Percentiles rank a stretch among this genome's conserved stretches.
phyloP scores from a whole-genome alignment of 768 basidiomycete species.

The Suillus americanus region DNA sequence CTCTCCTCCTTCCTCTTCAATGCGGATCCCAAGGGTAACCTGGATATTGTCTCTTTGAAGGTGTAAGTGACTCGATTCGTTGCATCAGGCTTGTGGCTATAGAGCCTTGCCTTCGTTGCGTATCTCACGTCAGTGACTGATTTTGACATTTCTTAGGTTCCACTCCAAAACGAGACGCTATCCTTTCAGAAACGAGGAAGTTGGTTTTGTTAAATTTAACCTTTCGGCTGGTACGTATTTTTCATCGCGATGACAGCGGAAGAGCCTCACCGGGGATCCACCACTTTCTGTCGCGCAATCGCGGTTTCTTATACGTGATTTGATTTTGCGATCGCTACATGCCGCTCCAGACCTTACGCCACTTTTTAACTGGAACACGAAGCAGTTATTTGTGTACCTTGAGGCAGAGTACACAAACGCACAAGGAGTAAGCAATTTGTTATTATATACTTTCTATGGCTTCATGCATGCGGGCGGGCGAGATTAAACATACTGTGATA shows the following conservation, averaged over 20 bases:
- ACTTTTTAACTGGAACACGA: conserved; percentile 96
- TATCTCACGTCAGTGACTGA: conserved; percentile 15
- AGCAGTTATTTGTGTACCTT: conserved; percentile 87
- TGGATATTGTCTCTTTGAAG: conserved; percentile 67
- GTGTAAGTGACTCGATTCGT: conserved; percentile 52
- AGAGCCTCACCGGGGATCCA: conserved; percentile 23
- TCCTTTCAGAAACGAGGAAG: conserved; percentile 64
- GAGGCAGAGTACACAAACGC: conserved; percentile 79
- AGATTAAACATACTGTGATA: not conserved
- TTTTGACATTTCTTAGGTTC: conserved; percentile 33
- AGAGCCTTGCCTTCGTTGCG: conserved; percentile 10
- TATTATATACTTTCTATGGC: not conserved
- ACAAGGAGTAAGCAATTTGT: conserved; percentile 57
- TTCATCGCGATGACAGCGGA: conserved; percentile 25
- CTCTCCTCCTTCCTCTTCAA: conserved; percentile 70
- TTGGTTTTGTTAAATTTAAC: conserved; percentile 81
- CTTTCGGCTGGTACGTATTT: conserved; percentile 65
- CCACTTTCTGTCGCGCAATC: conserved; percentile 5
- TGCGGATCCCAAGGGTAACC: conserved; percentile 53
- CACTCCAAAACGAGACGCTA: conserved; percentile 53
- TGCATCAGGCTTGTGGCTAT: conserved; percentile 6
- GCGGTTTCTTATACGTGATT: conserved; percentile 4
- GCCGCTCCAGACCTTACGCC: conserved; percentile 64
- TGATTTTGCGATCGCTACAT: not conserved
- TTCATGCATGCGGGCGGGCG: not conserved